Evolutionary conservation across 1,284 basidiomycete species (phyloP).

Genomic region (Somion occarium): DNA sequence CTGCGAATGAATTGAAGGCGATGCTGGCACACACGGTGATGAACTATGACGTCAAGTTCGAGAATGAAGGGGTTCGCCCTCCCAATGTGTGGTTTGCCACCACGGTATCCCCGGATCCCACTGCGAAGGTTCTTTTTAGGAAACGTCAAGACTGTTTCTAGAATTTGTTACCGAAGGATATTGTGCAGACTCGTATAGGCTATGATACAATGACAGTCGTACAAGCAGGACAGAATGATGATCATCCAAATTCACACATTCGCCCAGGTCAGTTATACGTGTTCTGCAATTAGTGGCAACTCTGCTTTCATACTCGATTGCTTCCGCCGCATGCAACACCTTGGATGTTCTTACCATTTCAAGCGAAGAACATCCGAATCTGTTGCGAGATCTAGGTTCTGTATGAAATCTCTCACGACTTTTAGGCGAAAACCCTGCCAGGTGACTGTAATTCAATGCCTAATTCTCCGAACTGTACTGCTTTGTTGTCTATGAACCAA

Average conservation of each 20-base stretch:
- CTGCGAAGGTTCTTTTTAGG: slow-evolving; percentile 13
- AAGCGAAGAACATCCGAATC: neutral
- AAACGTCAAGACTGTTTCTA: slow-evolving; percentile 4
- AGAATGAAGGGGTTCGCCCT: slow-evolving; percentile 24
- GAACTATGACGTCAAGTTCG: slow-evolving; percentile 41
- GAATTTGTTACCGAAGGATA: neutral
- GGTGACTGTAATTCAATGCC: neutral
- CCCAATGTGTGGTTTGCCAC: slow-evolving; percentile 3
- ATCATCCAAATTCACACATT: too few relatives aligned
- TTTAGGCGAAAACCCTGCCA: neutral
- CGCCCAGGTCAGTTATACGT: too few relatives aligned
- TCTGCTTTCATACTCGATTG: too few relatives aligned
- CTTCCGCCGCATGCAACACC: too few relatives aligned
- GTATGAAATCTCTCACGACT: neutral
- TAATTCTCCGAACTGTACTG: neutral
- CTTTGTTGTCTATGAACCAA: neutral
- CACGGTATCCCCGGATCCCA: slow-evolving; percentile 4
- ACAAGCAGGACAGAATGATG: too few relatives aligned
- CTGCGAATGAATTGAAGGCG: slow-evolving; percentile 38
- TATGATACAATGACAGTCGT: neutral
- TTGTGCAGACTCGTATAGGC: neutral
- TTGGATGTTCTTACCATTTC: too few relatives aligned
- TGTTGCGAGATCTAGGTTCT: neutral
- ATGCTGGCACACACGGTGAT: slow-evolving; percentile 39
- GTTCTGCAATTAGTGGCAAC: too few relatives aligned